These are phyloP conservation scores for Botrytis cinerea DNA, from an alignment of 2,329 filamentous ascomycete species.

Conservation along the genomic window DNA sequence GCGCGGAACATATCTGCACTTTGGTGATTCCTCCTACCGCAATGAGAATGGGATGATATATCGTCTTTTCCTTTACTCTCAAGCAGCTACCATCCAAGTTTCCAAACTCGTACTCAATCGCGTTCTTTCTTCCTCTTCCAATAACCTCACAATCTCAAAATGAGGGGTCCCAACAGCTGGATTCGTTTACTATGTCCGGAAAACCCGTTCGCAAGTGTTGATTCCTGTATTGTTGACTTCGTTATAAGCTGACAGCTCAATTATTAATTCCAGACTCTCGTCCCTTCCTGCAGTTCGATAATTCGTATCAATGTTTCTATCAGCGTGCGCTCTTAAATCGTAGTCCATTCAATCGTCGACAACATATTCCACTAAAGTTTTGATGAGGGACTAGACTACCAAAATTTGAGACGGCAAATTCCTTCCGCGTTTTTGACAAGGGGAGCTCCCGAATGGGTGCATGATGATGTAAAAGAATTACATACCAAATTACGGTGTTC, in stretches of 20 bases:
- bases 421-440: slow-evolving; percentile 10
- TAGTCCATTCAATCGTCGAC: neutral
- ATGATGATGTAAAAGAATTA: slow-evolving; percentile 11
- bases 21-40: neutral
- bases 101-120: neutral
- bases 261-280: neutral
- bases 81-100: neutral
- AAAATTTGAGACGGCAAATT: slow-evolving; percentile 6
- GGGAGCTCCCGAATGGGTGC: neutral
- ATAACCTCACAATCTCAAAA: neutral
- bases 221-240: neutral
- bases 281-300: neutral
- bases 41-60: neutral
- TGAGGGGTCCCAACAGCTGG: neutral
- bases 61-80: neutral
- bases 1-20: slow-evolving; percentile 16
- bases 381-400: slow-evolving; percentile 1
- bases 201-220: neutral
- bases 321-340: neutral
- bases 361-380: neutral
- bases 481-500: neutral
- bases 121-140: neutral
- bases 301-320: neutral
- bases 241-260: neutral
- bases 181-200: neutral